These are phyloP conservation scores for Sparassis latifolia DNA, from an alignment of 1,284 basidiomycete species.

Conservation along the genomic window DNA sequence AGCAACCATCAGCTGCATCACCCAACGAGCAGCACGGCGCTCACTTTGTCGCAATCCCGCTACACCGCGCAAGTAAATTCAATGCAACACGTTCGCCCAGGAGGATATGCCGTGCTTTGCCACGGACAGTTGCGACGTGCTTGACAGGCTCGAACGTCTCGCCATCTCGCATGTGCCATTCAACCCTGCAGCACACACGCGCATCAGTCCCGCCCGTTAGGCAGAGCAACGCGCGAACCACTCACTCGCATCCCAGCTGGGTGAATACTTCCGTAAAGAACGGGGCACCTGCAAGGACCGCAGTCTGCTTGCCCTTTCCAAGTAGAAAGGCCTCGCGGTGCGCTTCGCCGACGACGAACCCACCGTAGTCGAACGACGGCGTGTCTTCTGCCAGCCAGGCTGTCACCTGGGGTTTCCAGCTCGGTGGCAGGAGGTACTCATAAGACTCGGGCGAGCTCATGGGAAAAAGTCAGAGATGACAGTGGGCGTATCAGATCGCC, in stretches of 20 bases:
- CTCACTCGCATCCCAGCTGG: constrained; percentile 87
- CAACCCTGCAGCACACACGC: constrained; percentile 37
- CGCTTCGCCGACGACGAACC: constrained; percentile 93
- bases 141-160: constrained; percentile 73
- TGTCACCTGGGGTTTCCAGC: constrained; percentile 80
- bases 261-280: constrained; percentile 94
- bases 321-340: constrained; percentile 83
- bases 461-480: constrained; percentile 2
- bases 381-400: constrained; percentile 92
- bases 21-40: constrained; percentile 17
- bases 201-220: no score
- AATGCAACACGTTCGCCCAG: constrained; percentile 93
- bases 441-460: constrained; percentile 33
- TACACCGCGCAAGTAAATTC: constrained; percentile 92
- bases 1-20: background rate
- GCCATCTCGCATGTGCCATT: constrained; percentile 91
- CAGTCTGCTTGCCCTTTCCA: constrained; percentile 73
- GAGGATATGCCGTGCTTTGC: constrained; percentile 84
- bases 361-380: constrained; percentile 96
- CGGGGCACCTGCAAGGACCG: constrained; percentile 90
- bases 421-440: constrained; percentile 80
- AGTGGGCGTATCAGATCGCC: no score
- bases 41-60: constrained; percentile 92
- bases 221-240: constrained; percentile 14
- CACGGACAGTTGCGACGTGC: constrained; percentile 89